A percentile compares a stretch with the other conserved stretches of the same genome.
phyloP scores from a whole-genome alignment of 2,329 filamentous ascomycete genomes.

The Xylariaceae sp. region DNA sequence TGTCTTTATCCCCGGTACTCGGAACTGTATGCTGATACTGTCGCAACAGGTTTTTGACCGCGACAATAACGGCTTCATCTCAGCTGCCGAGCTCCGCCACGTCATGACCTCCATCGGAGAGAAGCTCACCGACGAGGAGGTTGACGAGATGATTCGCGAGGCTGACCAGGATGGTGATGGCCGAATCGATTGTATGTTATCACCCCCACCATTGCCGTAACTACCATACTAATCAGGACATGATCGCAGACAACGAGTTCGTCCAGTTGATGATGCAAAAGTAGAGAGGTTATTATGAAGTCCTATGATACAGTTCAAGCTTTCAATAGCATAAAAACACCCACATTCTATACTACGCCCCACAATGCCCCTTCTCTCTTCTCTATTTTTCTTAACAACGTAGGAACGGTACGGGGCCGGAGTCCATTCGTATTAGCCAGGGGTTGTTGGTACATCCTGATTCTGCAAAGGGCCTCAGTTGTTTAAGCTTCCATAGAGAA shows the following conservation, averaged over 20 bases:
- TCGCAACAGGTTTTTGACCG: constrained; percentile 67
- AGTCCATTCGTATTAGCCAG: too few species aligned
- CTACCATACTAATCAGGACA: constrained; percentile 22
- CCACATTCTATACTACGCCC: too few species aligned
- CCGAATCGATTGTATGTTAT: constrained; percentile 73
- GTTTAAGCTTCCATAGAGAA: too few species aligned
- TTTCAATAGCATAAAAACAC: too few species aligned
- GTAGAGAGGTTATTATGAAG: too few species aligned
- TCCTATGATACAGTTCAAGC: too few species aligned
- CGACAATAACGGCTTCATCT: constrained; percentile 90
- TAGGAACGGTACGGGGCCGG: too few species aligned
- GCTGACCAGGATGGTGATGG: constrained; percentile 87
- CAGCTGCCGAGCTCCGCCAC: constrained; percentile 79
- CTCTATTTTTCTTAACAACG: too few species aligned
- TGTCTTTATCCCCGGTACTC: too few species aligned
- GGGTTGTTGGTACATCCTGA: too few species aligned
- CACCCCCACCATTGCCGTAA: not conserved
- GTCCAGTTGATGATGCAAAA: constrained; percentile 97
- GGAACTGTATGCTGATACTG: constrained; percentile 10
- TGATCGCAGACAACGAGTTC: constrained; percentile 77
- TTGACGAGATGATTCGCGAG: constrained; percentile 91
- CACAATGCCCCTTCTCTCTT: too few species aligned
- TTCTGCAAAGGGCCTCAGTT: too few species aligned
- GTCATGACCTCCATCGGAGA: constrained; percentile 92
- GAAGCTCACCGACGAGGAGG: constrained; percentile 86